Base-by-base conservation (phyloP, 176 grass and related monocot genomes). In the Lolium perenne region DNA sequence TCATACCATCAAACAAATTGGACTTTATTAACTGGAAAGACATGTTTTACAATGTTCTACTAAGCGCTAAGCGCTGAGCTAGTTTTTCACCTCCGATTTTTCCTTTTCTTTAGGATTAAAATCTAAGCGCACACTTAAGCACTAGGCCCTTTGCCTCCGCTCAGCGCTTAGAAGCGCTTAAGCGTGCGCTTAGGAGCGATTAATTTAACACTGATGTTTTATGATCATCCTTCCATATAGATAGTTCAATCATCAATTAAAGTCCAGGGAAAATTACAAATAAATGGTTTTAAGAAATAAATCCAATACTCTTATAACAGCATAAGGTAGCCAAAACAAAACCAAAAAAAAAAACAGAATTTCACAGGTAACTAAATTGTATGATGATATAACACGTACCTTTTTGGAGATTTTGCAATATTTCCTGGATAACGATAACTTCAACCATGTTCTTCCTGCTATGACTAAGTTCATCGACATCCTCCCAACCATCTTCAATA, bases 381-480 rank as follows among this genome's bases (percentile, higher is more conserved):
- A 70, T 61, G 25, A 40, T 6, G 21, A 66, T 15, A 65, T 20
- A 76, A 61, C 55, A 60, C 69, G 46, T 87, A 82, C 94, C 89
- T 86, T 21, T 84, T 66, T 80, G 78, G 55, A 97, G 89, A 60
- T 78, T 79, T 50, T 50, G 23, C 67, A 94, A 80, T 53, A 94
- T 94, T 69, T 87, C 77, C 55, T 84, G 38, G 80, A 86, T 32
- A 49, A 94, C 88, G 53, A 79, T 53, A 53, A 84, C 88, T 89
- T 97, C 95, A 55, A 88, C 79, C 62, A 86, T 72, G 47, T 97
- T 97, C 51, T 88, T 92, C 80, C 57, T 82, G 83, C 95, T 97
- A 70, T 68, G 80, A 29, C 86, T 63, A 75, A 83, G 68, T 67
- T 85, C 63, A 71, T 91, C 95, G 7, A 51, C 16, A 56, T 80